Evolutionary conservation across 2,329 filamentous ascomycete species (phyloP).

Genomic region (Aureobasidium sp.): DNA sequence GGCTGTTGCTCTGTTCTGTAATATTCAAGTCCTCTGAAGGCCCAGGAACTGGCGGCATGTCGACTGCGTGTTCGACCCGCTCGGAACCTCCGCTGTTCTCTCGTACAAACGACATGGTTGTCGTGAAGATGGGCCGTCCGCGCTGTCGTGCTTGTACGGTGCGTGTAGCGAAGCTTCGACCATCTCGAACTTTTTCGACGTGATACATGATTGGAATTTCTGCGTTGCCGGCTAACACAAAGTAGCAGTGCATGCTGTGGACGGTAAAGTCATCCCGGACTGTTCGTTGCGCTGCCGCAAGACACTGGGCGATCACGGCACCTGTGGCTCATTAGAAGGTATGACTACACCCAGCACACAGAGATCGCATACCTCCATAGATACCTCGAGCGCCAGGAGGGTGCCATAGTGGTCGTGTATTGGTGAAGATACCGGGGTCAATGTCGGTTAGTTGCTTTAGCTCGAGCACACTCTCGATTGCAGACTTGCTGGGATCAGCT

Average conservation of each 20-base stretch:
- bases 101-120: constrained; percentile 80
- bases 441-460: constrained; percentile 72
- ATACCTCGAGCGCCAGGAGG: constrained; percentile 87
- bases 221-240: constrained; percentile 81
- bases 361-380: constrained; percentile 60
- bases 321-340: constrained; percentile 37
- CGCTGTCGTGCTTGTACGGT: constrained; percentile 93
- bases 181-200: constrained; percentile 88
- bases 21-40: constrained; percentile 32
- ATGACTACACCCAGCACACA: neutral
- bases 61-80: constrained; percentile 58
- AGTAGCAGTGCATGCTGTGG: constrained; percentile 99
- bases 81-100: constrained; percentile 53
- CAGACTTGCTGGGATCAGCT: constrained; percentile 62
- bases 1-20: constrained; percentile 34
- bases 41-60: constrained; percentile 42
- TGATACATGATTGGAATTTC: constrained; percentile 87
- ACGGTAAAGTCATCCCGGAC: constrained; percentile 73
- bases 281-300: constrained; percentile 81
- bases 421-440: constrained; percentile 86
- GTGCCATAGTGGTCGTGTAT: constrained; percentile 85
- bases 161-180: constrained; percentile 79
- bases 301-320: constrained; percentile 84
- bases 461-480: constrained; percentile 85
- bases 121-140: constrained; percentile 88